Evolutionary conservation across 2,329 filamentous ascomycete genomes (phyloP), one percentile per base, ranked within the genome.

Genomic region (Didymella pinodella): DNA sequence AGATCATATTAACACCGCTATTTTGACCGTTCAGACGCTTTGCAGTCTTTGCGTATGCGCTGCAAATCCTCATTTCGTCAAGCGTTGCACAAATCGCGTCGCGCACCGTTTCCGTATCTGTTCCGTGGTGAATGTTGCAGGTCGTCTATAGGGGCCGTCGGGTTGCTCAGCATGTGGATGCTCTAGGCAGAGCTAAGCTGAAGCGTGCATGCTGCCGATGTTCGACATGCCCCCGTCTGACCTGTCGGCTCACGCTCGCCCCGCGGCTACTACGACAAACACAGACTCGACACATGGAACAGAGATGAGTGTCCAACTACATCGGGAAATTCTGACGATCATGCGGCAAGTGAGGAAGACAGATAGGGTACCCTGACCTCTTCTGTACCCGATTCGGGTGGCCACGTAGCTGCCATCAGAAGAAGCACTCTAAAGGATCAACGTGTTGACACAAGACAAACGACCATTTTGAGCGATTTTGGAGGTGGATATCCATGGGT

Each of bases 11-110:
- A 53, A 38, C 38, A 49, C 55, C 55, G 45, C 45, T 31, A 38
- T 45, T 53, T 49, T 26, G 31, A 49, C 55, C 48, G 49, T 53
- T 58, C 44, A 45, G 22, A 32, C 29, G 22, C 44, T 31, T 28
- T 22, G 38, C 6, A 32, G 45, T 45, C n/a, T 32, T 26, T 47
- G 31, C 47, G 10, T 53, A 49, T 53, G 44, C 45, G 38, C 45
- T 54, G 49, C 18, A 49, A 48, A 52, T 49, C 45, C 25, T 49
- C 55, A 49, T 54, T 31, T 50, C 49, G 45, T 59, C 56, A 41
- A 38, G 29, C 29, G 56, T 59, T 29, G 47, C 46, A 58, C 49
- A 49, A 44, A 29, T 20, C 44, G 44, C 48, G 25, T 44, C 20
- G 36, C 50, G 10, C 44, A 16, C 36, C 38, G 20, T 36, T 32